These are phyloP conservation scores for Rosa multiflora DNA, from an alignment of 306 rosid genomes.

Conservation along the genomic window DNA sequence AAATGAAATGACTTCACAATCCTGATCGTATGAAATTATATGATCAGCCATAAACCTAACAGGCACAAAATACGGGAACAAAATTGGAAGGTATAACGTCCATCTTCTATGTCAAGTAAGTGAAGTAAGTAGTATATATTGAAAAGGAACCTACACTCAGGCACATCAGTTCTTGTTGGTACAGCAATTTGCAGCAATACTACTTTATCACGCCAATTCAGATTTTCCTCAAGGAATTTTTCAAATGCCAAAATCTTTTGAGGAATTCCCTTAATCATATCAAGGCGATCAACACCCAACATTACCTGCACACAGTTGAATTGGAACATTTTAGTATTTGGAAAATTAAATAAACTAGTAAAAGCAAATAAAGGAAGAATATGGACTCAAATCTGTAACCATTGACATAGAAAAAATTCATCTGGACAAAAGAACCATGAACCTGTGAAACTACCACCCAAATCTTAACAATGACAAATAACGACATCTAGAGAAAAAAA, in stretches of 20 bases:
- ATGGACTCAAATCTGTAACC: background rate
- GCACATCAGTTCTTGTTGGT: conserved; percentile 90
- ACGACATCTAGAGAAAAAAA: background rate
- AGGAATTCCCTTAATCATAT: conserved; percentile 98
- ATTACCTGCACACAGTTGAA: conserved; percentile 67
- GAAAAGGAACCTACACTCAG: conserved; percentile 66
- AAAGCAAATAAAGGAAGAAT: background rate
- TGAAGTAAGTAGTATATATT: background rate
- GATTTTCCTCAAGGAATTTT: conserved; percentile 91
- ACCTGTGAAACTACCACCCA: too few species aligned
- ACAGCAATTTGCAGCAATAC: conserved; percentile 96
- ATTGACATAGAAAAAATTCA: background rate
- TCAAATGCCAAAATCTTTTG: conserved; percentile 94
- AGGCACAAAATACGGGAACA: background rate
- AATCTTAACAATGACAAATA: background rate
- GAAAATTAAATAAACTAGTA: conserved; percentile 20
- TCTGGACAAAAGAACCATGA: background rate
- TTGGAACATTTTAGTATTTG: conserved; percentile 25
- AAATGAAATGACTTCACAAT: background rate
- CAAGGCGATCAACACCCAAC: conserved; percentile 96
- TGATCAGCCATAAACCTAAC: background rate
- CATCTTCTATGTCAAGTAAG: too few species aligned
- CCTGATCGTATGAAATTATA: background rate
- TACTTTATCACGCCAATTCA: conserved; percentile 85
- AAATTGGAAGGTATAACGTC: background rate